A percentile compares a stretch with the other conserved stretches of the same genome.
These are phyloP conservation scores for Pseudognaphalium luteoalbum DNA, from an alignment of 129 eudicot genomes.

Conservation along the genomic window DNA sequence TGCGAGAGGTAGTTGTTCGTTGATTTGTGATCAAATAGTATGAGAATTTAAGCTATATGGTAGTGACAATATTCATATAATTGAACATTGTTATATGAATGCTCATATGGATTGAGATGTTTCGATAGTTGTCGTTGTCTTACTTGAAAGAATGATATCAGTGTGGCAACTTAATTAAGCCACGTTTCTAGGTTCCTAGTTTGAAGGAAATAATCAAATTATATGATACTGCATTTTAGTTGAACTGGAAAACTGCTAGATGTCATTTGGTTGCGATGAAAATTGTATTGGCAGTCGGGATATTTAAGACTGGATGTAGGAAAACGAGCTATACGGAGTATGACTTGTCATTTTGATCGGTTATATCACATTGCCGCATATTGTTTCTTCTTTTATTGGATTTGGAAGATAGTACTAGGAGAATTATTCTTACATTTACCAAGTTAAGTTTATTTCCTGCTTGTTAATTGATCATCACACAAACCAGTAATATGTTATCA, in stretches of 20 bases:
- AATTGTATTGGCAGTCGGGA: not conserved
- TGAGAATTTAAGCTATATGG: not conserved
- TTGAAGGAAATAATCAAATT: not conserved
- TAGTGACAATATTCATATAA: not conserved
- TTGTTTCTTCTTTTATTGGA: not conserved
- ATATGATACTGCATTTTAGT: not conserved
- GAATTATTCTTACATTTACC: not conserved
- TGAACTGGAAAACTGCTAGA: not conserved
- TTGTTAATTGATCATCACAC: too few relatives aligned
- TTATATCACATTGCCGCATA: not conserved
- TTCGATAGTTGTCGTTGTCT: not conserved
- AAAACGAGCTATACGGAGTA: not conserved
- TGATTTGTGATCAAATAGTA: not conserved
- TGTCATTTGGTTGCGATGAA: too few relatives aligned
- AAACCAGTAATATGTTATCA: not conserved
- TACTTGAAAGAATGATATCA: slow-evolving; percentile 4
- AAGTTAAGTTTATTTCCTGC: not conserved
- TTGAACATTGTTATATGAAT: not conserved
- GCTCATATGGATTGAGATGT: not conserved
- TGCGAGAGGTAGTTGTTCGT: not conserved
- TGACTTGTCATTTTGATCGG: not conserved
- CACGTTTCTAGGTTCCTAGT: not conserved
- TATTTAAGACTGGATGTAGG: not conserved
- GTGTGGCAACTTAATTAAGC: not conserved
- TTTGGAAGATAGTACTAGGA: not conserved